phyloP scores from a whole-genome alignment of 208 protist genomes.

The Leishmania tropica region DNA sequence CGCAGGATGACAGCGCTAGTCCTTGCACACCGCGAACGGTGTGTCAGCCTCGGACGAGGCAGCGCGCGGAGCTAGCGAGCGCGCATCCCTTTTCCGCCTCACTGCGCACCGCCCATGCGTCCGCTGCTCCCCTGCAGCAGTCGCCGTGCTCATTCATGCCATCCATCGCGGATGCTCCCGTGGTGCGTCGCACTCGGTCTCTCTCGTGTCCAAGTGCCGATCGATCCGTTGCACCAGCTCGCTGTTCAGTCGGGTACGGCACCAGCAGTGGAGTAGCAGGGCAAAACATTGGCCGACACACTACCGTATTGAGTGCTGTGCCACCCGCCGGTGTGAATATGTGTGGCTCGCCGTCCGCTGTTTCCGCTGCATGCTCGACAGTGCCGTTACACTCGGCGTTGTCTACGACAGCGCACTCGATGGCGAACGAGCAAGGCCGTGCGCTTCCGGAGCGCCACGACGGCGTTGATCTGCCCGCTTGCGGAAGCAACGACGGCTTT shows the following conservation, averaged over 20 bases:
- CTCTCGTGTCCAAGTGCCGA: slow-evolving; percentile 21
- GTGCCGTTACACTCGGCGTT: neutral
- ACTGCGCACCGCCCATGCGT: neutral
- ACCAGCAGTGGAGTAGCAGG: neutral
- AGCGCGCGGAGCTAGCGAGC: neutral
- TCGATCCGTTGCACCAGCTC: slow-evolving; percentile 40
- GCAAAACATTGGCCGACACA: slow-evolving; percentile 11
- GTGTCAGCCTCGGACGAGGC: neutral
- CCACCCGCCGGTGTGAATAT: neutral
- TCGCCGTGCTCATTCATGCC: slow-evolving; percentile 20
- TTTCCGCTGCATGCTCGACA: neutral
- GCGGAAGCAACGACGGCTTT: neutral
- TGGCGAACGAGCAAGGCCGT: neutral
- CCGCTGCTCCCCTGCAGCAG: neutral
- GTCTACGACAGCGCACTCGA: neutral
- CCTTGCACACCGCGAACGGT: slow-evolving; percentile 11
- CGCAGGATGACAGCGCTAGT: neutral
- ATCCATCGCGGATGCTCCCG: neutral
- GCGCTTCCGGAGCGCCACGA: neutral
- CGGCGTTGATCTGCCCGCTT: neutral
- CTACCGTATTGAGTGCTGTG: neutral
- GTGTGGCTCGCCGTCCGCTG: neutral
- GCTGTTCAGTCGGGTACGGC: slow-evolving; percentile 19
- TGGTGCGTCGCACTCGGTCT: slow-evolving; percentile 10
- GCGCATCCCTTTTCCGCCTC: neutral